Base-by-base conservation (phyloP, 495 filamentous ascomycete species). In the Diplogelasinospora grovesii region DNA sequence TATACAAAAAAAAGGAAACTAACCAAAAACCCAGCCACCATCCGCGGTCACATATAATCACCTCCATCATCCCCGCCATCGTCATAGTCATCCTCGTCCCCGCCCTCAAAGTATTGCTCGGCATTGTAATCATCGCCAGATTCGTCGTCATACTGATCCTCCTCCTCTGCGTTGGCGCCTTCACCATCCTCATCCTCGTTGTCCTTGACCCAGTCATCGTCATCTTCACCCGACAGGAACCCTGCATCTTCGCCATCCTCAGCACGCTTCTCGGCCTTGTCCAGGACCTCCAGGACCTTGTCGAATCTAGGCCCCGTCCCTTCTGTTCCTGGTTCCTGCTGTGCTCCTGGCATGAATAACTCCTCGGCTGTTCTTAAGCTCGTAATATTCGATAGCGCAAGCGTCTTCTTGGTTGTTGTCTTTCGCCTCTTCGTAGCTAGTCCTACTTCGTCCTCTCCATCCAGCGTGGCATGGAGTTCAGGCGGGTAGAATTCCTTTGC, bases 101-200 rank as follows among this genome's bases (percentile, higher is more conserved):
- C 68, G 25, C 57, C 63, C 19, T 73, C 70, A 45, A 77, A 77
- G 53, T 75, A 75, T 13, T 56, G 50, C 51, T 77, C 74, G 5
- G 66, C 74, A 38, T 76, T 66, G 51, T 77, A 77, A 40, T 77
- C 74, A 16, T 72, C 71, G 1, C 63, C 72, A 9, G 63, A 59
- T 20, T 68, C 64, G 39, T 68, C 64, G 21, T 73, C 69, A 28
- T 69, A 70, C 29, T 63, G 54, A 11, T 65, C 65, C 25, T 66
- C 63, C 8, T 69, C 64, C 27, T 70, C 70, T 0, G 66, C 63
- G 19, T 60, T 66, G 0, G 55, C 59, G 21, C 61, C 68, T 2
- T 49, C 60, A 18, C 55, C 62, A 0, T 54, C 59, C 22, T 64
- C 54, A 16, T 54, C 63, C 7, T 53, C 60, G 11, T 59, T 49